Evolutionary conservation across 371 early-diverging fungal genomes (phyloP), one percentile per base, ranked within the genome.

Genomic region (Rhizopus microsporus): DNA sequence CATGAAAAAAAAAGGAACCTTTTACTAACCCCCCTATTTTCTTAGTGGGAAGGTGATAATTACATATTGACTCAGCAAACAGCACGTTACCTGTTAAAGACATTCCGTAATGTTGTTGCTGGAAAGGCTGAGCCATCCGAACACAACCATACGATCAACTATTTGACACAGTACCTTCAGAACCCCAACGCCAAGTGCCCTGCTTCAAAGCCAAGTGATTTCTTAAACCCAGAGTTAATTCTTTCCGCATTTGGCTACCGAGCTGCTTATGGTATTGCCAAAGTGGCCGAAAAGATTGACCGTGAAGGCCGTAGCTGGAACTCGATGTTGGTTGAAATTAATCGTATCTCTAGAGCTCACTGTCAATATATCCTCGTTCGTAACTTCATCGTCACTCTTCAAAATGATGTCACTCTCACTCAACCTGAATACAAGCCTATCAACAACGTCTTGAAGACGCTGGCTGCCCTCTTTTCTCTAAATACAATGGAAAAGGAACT

Each of bases 41-140:
- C 9, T 42, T 54, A 74, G 70, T 84, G 81, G 81, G 91, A 91
- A 67, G 91, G 91, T 40, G 91, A 91, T 60, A 90, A 90, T 69
- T 88, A 82, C 50, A 75, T 91, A 8, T 63, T 91, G 57, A 83
- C 88, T 10, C 90, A 88, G 64, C 91, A 91, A 76, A 85, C 85
- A 10, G 79, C 84, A 4, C 84, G 87, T 23, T 90, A 86, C 61
- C 66, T 90, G 33, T 57, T 89, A 39, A 87, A 85, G 63, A 77
- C 83, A 38, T 70, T 78, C 54, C 77, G 74, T 54, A 71, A 67
- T 15, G 70, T 85, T 0, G 71, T 65, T 38, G 75, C 81, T 32
- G 83, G 81, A 63, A 82, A 81, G 67, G 74, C 68, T 32, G 71
- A 69, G 17, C 72, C 68, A 31, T 71, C 72, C 13, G 77, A 77